Conservation (phyloP, 2,329 filamentous ascomycete species). For the Phialocephala subalpina region DNA sequence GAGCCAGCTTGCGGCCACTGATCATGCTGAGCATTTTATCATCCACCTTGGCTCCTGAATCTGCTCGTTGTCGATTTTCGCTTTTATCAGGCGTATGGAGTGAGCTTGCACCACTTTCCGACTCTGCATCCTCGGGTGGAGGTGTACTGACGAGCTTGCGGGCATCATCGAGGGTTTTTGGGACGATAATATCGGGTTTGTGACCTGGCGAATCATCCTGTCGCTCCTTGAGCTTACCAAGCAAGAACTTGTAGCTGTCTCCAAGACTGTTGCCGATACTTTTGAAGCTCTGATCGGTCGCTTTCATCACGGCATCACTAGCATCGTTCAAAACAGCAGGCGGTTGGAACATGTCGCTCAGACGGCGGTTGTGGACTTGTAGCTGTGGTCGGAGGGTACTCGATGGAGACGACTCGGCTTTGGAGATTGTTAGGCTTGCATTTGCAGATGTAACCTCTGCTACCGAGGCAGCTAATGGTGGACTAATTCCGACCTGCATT, state of each 20-base stretch:
- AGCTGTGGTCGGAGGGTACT: conserved; percentile 41
- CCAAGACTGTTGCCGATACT: conserved; percentile 90
- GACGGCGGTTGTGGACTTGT: conserved; percentile 71
- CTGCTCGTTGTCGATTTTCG: conserved; percentile 41
- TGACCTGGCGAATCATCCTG: conserved; percentile 54
- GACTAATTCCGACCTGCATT: conserved; percentile 40
- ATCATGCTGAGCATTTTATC: conserved; percentile 77
- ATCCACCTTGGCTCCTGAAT: conserved; percentile 52
- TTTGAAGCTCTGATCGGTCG: conserved; percentile 91
- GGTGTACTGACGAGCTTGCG: conserved; percentile 85
- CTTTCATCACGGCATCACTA: conserved; percentile 84
- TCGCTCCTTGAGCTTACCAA: conserved; percentile 85
- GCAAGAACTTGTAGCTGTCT: conserved; percentile 91
- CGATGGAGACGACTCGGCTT: conserved; percentile 39
- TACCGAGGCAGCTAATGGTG: conserved; percentile 41
- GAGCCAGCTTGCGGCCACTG: conserved; percentile 64
- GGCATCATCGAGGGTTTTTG: conserved; percentile 92
- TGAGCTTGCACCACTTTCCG: conserved; percentile 57
- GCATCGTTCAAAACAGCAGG: conserved; percentile 83
- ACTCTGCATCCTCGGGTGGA: conserved; percentile 53
- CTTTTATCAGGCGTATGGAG: conserved; percentile 49
- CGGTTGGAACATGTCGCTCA: conserved; percentile 87
- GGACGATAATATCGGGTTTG: conserved; percentile 66
- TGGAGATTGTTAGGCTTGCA: conserved; percentile 46
- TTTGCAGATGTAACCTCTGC: conserved; percentile 34